These are phyloP conservation scores for Phytopythium ostracodes DNA, from an alignment of 352 stramenopile species.

Conservation along the genomic window DNA sequence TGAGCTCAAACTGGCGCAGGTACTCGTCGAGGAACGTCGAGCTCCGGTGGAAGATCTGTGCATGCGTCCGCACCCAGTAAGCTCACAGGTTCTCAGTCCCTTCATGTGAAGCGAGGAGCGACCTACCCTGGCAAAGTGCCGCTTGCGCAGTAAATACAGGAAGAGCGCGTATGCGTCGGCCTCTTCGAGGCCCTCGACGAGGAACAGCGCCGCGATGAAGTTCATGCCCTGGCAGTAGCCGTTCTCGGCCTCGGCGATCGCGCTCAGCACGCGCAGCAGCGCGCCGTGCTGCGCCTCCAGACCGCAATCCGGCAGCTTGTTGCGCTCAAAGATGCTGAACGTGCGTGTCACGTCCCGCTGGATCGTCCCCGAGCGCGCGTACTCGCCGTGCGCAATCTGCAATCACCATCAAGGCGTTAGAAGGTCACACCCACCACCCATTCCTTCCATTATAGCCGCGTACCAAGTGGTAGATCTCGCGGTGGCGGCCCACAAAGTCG, in stretches of 20 bases:
- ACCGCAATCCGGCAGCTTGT: constrained; percentile 26
- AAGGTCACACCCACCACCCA: no score
- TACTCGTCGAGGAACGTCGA: constrained; percentile 86
- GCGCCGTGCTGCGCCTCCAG: constrained; percentile 52
- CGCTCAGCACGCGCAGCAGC: constrained; percentile 79
- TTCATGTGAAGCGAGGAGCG: neutral
- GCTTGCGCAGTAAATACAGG: constrained; percentile 78
- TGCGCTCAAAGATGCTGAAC: constrained; percentile 83
- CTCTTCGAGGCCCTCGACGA: constrained; percentile 78
- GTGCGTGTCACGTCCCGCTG: constrained; percentile 80
- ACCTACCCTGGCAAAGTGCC: constrained; percentile 55
- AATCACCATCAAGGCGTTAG: neutral
- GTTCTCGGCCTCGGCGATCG: constrained; percentile 70
- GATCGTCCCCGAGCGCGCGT: constrained; percentile 67
- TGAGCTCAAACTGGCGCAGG: constrained; percentile 69
- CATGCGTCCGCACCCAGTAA: no score
- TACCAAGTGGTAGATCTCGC: constrained; percentile 75
- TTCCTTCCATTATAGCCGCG: neutral
- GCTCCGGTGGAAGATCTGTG: constrained; percentile 74
- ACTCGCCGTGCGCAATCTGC: constrained; percentile 54
- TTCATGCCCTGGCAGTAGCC: constrained; percentile 89
- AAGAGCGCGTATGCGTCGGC: constrained; percentile 80
- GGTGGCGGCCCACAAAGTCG: constrained; percentile 62
- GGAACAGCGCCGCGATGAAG: constrained; percentile 83
- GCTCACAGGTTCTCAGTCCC: no score